Evolutionary conservation across 768 basidiomycete genomes (phyloP).

Genomic region (Trametes coccinea): DNA sequence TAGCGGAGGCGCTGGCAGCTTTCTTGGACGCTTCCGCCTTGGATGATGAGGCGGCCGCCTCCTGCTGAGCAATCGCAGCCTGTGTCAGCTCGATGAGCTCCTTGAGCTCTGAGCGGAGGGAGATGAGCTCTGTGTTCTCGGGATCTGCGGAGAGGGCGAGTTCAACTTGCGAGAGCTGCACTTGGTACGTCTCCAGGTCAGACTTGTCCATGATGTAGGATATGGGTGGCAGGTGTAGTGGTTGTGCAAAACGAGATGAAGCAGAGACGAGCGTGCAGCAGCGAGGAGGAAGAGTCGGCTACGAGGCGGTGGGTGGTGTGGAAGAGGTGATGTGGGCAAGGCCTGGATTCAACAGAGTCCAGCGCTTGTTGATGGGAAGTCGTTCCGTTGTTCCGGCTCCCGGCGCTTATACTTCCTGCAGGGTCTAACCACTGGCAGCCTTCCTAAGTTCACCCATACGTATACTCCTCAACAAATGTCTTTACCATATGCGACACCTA

Average conservation of each 20-base stretch:
- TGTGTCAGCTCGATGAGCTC: slow-evolving; percentile 84
- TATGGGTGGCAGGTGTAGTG: not conserved
- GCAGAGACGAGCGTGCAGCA: not conserved
- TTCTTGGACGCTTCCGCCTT: slow-evolving; percentile 62
- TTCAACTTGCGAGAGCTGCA: slow-evolving; percentile 88
- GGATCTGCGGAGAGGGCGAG: slow-evolving; percentile 75
- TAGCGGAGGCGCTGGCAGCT: slow-evolving; percentile 25
- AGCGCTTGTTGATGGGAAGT: no score
- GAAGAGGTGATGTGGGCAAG: not conserved
- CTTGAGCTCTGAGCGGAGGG: slow-evolving; percentile 73
- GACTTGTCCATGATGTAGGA: slow-evolving; percentile 49
- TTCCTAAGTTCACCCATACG: no score
- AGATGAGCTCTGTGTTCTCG: slow-evolving; percentile 67
- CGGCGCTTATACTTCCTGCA: no score
- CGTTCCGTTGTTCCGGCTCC: no score
- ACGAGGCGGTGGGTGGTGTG: no score
- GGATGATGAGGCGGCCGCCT: slow-evolving; percentile 59
- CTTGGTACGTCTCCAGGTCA: slow-evolving; percentile 89
- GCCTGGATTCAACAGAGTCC: not conserved
- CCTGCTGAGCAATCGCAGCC: slow-evolving; percentile 66
- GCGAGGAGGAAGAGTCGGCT: not conserved
- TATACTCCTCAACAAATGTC: no score
- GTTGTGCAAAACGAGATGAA: not conserved
- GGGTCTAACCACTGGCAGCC: no score
- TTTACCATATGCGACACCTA: no score